Percentiles rank a stretch among this genome's conserved stretches.
phyloP scores from a whole-genome alignment of 2,329 filamentous ascomycete species.

The Aspergillus viridinutans region DNA sequence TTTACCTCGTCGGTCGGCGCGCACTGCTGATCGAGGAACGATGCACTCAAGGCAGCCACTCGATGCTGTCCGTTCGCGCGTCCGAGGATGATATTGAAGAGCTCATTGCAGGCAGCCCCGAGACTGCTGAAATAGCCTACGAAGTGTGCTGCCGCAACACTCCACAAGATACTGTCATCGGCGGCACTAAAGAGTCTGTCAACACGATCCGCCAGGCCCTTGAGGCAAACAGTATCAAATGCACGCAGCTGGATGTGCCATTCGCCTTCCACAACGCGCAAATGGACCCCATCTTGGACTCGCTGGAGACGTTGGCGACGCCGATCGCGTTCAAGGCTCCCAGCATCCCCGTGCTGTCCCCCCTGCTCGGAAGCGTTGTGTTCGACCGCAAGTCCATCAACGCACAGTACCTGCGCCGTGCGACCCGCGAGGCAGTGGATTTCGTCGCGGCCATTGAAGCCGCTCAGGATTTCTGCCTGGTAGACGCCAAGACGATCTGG shows the following conservation, averaged over 20 bases:
- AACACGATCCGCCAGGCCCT: slow-evolving; percentile 50
- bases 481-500: slow-evolving; percentile 65
- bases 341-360: slow-evolving; percentile 61
- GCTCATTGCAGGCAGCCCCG: slow-evolving; percentile 52
- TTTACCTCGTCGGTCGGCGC: slow-evolving; percentile 67
- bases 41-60: slow-evolving; percentile 64
- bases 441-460: slow-evolving; percentile 60
- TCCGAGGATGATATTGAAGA: slow-evolving; percentile 46
- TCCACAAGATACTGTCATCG: slow-evolving; percentile 70
- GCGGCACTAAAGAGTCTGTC: slow-evolving; percentile 57
- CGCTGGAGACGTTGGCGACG: slow-evolving; percentile 8
- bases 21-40: slow-evolving; percentile 62
- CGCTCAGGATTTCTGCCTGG: slow-evolving; percentile 46
- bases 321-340: slow-evolving; percentile 56
- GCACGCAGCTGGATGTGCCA: slow-evolving; percentile 59
- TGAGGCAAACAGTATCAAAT: slow-evolving; percentile 53
- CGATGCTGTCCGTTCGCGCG: slow-evolving; percentile 58
- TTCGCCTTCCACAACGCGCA: slow-evolving; percentile 48
- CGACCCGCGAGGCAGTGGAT: slow-evolving; percentile 65
- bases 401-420: slow-evolving; percentile 60
- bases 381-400: slow-evolving; percentile 54
- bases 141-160: slow-evolving; percentile 72
- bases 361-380: slow-evolving; percentile 57
- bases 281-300: slow-evolving; percentile 13
- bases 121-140: slow-evolving; percentile 33